Percentiles rank a stretch among this genome's conserved stretches.
Conservation (phyloP, 331 rosid species). For the Acacia pycnantha region DNA sequence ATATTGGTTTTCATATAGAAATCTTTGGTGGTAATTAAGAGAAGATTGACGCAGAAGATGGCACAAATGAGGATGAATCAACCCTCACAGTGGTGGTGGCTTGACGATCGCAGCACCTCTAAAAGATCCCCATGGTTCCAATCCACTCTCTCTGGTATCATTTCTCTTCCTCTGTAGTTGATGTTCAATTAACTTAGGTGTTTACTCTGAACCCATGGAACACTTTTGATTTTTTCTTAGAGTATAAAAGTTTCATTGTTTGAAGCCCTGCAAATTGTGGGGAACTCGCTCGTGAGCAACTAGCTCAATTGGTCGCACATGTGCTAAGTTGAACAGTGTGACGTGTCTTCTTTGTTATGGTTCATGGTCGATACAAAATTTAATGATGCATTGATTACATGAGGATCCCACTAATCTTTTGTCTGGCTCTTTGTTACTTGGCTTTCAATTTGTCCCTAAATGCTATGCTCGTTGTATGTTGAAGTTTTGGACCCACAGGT, state of each 20-base stretch:
- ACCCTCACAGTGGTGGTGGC: constrained; percentile 73
- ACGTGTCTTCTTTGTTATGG: constrained; percentile 7
- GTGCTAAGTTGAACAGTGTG: background rate
- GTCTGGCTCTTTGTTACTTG: constrained; percentile 6
- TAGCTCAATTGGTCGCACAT: background rate
- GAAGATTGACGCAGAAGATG: constrained; percentile 25
- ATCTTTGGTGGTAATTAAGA: background rate
- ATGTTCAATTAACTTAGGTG: background rate
- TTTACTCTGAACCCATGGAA: background rate
- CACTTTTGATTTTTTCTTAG: background rate
- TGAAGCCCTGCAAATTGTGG: background rate
- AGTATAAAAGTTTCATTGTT: background rate
- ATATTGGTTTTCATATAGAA: background rate
- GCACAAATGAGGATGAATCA: constrained; percentile 43
- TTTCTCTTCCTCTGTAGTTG: background rate
- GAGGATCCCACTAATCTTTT: constrained; percentile 33
- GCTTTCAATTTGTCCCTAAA: constrained; percentile 17
- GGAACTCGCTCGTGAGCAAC: background rate
- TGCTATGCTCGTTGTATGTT: background rate
- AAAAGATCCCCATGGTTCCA: constrained; percentile 79
- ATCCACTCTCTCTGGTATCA: constrained; percentile 67
- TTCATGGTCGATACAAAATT: background rate
- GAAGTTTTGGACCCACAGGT: constrained; percentile 25
- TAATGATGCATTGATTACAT: constrained; percentile 24
- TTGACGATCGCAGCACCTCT: constrained; percentile 49